These are phyloP conservation scores for Eimeria necatrix DNA, from an alignment of 169 alveolate species.

Conservation along the genomic window DNA sequence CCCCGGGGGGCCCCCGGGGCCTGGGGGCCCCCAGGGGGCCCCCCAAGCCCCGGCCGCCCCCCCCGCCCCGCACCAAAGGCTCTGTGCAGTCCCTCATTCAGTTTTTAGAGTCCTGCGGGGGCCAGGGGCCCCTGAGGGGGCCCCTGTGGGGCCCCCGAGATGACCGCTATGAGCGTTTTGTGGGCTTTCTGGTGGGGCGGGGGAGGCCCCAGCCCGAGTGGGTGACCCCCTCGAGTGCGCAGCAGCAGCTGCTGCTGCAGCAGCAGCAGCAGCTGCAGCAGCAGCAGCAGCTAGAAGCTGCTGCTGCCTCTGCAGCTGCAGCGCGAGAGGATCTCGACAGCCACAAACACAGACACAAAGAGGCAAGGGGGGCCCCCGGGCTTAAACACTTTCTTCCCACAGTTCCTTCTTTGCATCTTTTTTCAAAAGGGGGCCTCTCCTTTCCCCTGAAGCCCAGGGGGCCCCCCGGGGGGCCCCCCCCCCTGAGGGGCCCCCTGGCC, in stretches of 20 bases:
- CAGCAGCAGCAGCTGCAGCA: no score
- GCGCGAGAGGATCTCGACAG: background rate
- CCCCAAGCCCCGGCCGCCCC: constrained; percentile 5
- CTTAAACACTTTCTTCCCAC: background rate
- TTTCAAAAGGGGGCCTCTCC: background rate
- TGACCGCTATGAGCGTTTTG: background rate
- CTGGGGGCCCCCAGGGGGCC: no score
- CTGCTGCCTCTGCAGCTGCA: no score
- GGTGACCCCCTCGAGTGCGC: background rate
- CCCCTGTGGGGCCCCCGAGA: background rate
- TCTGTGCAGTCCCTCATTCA: background rate
- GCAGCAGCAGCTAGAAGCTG: no score
- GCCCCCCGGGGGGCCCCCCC: background rate
- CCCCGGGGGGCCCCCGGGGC: no score
- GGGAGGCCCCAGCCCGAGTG: constrained; percentile 9
- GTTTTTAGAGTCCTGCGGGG: background rate
- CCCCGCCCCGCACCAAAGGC: background rate
- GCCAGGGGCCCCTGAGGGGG: background rate
- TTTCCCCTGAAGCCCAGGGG: background rate
- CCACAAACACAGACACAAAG: background rate
- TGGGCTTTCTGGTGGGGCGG: background rate
- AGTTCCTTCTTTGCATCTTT: background rate
- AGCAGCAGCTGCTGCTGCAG: background rate
- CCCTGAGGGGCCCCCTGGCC: no score
- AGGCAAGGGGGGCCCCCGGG: background rate